Evolutionary conservation across 495 filamentous ascomycete genomes (phyloP), one percentile per base, ranked within the genome.

Genomic region (Penicillium canescens): DNA sequence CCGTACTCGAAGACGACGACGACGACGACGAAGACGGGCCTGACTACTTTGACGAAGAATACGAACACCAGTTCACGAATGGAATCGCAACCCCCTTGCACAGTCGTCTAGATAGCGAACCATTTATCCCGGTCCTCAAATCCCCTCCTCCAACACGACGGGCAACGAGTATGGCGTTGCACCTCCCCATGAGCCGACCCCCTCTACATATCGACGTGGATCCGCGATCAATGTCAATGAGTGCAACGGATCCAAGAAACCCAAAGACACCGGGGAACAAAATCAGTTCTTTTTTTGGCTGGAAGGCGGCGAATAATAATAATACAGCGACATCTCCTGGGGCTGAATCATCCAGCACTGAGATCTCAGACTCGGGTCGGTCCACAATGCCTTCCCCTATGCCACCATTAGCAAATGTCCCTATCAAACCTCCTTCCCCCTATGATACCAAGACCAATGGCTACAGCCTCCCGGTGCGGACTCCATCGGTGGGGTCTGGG

Each of bases 281-380:
- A 50, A 79, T 88, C 50, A 85, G 84, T 20, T 84, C 82, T 13
- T 85, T 90, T 67, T 89, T 90, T 56, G 81, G 86, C 52, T 88
- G 85, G 85, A 83, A 84, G 49, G 78, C 72, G 2, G 39, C 28
- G 31, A 14, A 36, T n/a, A 36, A 36, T 34, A 45, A 45, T 40
- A 57, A 56, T 21, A 72, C 67, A 18, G 41, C 59, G 5, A 75
- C 81, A 4, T 81, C 85, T 21, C 78, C 81, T 34, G 82, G 81
- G 20, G 78, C 72, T 13, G 84, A 83, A 52, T 83, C 81, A 1
- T 81, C 85, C 13, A 84, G 82, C 41, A 86, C 84, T 12, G 83
- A 84, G 20, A 78, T 86, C 53, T 86, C 84, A 12, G 86, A 87
- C 48, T 71, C 70, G 33, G 86, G 80, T 39, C 74, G 77, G 38